Evolutionary conservation across 805 yeast species (phyloP), one percentile per base, ranked within the genome.

Genomic region (Lachancea fermentati): DNA sequence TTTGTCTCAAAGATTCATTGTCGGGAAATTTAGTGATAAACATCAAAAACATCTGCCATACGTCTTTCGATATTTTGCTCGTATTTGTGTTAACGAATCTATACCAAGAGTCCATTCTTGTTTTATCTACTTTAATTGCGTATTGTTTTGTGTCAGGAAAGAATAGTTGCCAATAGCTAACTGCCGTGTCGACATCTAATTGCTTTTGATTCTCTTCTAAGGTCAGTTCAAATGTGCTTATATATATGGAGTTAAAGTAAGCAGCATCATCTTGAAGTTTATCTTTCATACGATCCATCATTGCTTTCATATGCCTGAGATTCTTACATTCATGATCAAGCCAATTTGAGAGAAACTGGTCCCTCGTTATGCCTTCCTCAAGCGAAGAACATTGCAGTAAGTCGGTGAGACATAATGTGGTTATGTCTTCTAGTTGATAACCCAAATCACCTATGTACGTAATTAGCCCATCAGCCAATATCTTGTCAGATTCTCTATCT

Each of bases 1-100:
- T 63, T 2, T 41, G 32, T 12, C 63, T 62, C 4, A 91, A 65
- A 1, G 54, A 46, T 0, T 83, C 76, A 44, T 85, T 84, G 13
- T 57, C 46, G 1, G 75, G 61, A 44, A 70, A 70, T 44, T 75
- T 74, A 39, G 66, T 61, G 41, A 81, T 61, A 52, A 88, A 86
- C 41, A 79, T 77, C 40, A 72, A 72, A 41, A 84, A 66, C 97
- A 89, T 88, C 45, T 75, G 72, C 97, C 97, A 91, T 17, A 80
- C 76, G 54, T 91, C 98, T 47, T 64, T 75, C 4, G 84, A 72
- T 28, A 93, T 70, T 9, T 63, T 66, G 2, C 57, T 58, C 3
- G 51, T 13, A 13, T 32, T 33, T 9, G 17, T 30, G 4, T 34
- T 22, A 19, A 82, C 55, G 55, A 81, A 89, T 1, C 55, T 60